A percentile compares a stretch with the other conserved stretches of the same genome.
Conservation (phyloP, 2,329 filamentous ascomycete species). For the Zymoseptoria passerinii region DNA sequence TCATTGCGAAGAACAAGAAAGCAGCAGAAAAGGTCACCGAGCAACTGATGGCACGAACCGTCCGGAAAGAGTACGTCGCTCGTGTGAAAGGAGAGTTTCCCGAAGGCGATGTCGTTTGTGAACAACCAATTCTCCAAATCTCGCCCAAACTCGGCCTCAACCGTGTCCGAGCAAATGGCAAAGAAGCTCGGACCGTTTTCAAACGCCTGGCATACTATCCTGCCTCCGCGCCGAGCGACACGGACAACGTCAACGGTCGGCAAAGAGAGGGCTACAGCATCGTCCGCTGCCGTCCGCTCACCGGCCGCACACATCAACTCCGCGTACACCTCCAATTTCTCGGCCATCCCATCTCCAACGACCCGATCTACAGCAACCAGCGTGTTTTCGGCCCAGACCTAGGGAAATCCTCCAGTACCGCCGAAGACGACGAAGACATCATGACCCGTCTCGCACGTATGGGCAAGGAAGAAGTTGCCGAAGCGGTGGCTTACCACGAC, state of each 20-base stretch:
- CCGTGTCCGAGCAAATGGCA: slow-evolving; percentile 86
- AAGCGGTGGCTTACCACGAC: slow-evolving; percentile 87
- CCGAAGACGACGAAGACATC: slow-evolving; percentile 78
- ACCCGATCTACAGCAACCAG: slow-evolving; percentile 94
- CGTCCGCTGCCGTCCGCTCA: slow-evolving; percentile 86
- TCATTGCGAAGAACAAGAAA: slow-evolving; percentile 77
- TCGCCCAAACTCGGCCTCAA: slow-evolving; percentile 93
- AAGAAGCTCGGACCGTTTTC: slow-evolving; percentile 83
- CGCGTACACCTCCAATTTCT: slow-evolving; percentile 91
- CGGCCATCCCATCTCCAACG: slow-evolving; percentile 91
- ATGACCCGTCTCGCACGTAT: slow-evolving; percentile 77
- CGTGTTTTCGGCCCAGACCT: slow-evolving; percentile 80
- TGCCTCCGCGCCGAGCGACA: slow-evolving; percentile 6
- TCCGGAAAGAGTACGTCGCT: slow-evolving; percentile 92
- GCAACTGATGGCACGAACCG: slow-evolving; percentile 70
- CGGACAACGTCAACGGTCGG: slow-evolving; percentile 12
- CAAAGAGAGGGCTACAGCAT: slow-evolving; percentile 67
- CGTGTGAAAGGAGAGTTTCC: slow-evolving; percentile 87
- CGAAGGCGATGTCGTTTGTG: slow-evolving; percentile 81
- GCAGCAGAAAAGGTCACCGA: slow-evolving; percentile 68
- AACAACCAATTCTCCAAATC: slow-evolving; percentile 87
- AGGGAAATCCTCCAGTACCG: slow-evolving; percentile 57
- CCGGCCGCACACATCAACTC: slow-evolving; percentile 88
- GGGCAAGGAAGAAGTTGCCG: slow-evolving; percentile 88
- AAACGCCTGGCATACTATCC: slow-evolving; percentile 88